Percentiles rank a stretch among this genome's conserved stretches.
These are phyloP conservation scores for Rhexocercosporidium sp. DNA, from an alignment of 2,329 filamentous ascomycete species.

Conservation along the genomic window DNA sequence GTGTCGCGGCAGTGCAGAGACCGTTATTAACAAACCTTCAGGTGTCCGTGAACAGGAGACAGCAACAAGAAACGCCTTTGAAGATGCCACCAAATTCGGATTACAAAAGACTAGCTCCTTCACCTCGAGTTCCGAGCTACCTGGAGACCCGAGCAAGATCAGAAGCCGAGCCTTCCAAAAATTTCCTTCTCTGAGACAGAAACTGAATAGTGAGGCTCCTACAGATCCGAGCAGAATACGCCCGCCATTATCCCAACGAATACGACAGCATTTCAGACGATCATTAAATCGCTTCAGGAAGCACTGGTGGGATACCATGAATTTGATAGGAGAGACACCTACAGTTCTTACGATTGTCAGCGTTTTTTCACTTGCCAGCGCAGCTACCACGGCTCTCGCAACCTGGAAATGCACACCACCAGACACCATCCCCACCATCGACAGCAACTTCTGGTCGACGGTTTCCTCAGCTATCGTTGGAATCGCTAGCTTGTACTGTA, in stretches of 20 bases:
- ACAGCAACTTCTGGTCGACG: slow-evolving; percentile 12
- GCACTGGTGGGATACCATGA: neutral
- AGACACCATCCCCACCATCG: neutral
- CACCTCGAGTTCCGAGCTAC: neutral
- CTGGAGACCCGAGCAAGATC: neutral
- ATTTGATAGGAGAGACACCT: neutral
- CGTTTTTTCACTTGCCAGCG: neutral
- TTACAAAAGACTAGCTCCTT: neutral
- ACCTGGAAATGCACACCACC: slow-evolving; percentile 11
- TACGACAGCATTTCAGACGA: neutral
- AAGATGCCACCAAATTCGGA: neutral
- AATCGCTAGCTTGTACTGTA: slow-evolving; percentile 9
- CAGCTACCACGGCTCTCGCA: slow-evolving; percentile 9
- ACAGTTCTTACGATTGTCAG: neutral
- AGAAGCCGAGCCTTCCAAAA: neutral
- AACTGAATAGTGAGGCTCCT: neutral
- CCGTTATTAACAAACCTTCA: neutral
- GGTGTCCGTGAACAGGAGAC: neutral
- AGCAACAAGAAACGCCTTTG: neutral
- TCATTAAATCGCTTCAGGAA: neutral
- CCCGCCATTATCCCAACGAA: neutral
- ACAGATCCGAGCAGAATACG: neutral
- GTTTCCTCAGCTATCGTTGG: slow-evolving; percentile 6
- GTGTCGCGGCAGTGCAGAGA: neutral
- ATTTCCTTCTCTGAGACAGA: neutral